Conservation (phyloP, 2,329 filamentous ascomycete genomes). For the Talaromyces amestolkiae region DNA sequence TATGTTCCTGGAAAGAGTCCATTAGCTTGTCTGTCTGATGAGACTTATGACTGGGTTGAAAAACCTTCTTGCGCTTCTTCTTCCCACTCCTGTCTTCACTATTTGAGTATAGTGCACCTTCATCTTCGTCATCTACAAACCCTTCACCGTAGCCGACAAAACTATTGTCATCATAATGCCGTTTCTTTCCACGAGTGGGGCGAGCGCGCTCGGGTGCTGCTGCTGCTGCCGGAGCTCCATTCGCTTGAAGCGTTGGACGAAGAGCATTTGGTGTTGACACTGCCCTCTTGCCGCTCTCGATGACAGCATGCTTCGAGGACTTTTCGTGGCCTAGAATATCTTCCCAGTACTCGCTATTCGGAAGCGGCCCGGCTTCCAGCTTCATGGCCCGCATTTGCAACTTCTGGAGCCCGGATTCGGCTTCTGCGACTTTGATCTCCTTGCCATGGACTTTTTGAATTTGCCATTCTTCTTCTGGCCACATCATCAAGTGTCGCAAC, state of each 20-base stretch:
- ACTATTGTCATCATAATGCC: conserved; percentile 52
- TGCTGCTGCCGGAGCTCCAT: conserved; percentile 26
- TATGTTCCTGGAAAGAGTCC: conserved; percentile 35
- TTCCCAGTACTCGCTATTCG: conserved; percentile 50
- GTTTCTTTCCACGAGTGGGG: conserved; percentile 48
- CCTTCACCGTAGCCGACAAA: conserved; percentile 53
- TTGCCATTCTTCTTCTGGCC: conserved; percentile 52
- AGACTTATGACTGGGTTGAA: conserved; percentile 7
- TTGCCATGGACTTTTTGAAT: conserved; percentile 50
- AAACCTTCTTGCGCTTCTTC: conserved; percentile 51
- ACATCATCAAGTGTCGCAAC: conserved; percentile 44
- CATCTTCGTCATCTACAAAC: conserved; percentile 49
- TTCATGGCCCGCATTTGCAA: conserved; percentile 47
- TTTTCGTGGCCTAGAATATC: conserved; percentile 50
- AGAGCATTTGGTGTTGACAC: conserved; percentile 25
- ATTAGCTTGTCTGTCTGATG: conserved; percentile 12
- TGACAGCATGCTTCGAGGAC: conserved; percentile 34
- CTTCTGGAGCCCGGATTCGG: conserved; percentile 42
- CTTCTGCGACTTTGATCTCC: conserved; percentile 44
- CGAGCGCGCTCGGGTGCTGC: conserved; percentile 38
- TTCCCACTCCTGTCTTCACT: conserved; percentile 38
- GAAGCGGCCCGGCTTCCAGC: conserved; percentile 46
- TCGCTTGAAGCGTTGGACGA: conserved; percentile 29
- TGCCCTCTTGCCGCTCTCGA: conserved; percentile 34
- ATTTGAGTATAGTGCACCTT: conserved; percentile 44